Base-by-base conservation (phyloP, 176 grass and related monocot genomes). In the Elymus sibiricus region DNA sequence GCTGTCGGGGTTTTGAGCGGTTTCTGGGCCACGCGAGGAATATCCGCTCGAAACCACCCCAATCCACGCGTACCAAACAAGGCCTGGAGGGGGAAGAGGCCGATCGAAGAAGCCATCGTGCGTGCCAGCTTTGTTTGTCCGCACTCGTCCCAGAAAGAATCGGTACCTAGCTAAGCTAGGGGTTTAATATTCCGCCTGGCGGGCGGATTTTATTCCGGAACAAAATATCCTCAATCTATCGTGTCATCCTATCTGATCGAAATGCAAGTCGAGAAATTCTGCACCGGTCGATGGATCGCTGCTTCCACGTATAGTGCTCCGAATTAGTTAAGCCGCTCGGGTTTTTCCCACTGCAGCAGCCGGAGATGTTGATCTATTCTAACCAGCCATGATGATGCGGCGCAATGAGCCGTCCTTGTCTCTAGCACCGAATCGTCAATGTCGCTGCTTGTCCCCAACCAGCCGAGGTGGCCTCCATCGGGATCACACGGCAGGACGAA, bases 161-260 rank as follows among this genome's bases (percentile, higher is more conserved):
- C 49, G 49, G 49, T 53, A 53, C 26, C 42, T 74, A 47, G 71
- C 24, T 74, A 21, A 44, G 15, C 10, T 59, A 32, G 58, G 10
- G 26, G 17, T 72, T 83, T 40, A n/a, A 56, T 81, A 87, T 81
- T 66, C 42, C 59, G 63, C 31, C 11, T 40, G 16, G 24, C 46
- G 85, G 85, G 40, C 44, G 78, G 85, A 87, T 87, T 75, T 87
- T 75, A 51, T 77, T 69, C 86, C 4, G 12, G n/a, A 24, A 34
- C 44, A 24, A 75, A 55, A 56, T 76, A 82, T 77, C 5, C 11
- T 1, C 25, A 15, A 6, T 29, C 72, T 15, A 9, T 0, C 86
- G 8, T 82, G 61, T 67, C 44, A 68, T 21, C 43, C 39, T 6
- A 29, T 56, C 61, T 67, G 19, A 11, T 81, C 79, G 10, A 49